Base-by-base conservation (phyloP, 805 yeast species). In the Hanseniaspora jakobsenii region DNA sequence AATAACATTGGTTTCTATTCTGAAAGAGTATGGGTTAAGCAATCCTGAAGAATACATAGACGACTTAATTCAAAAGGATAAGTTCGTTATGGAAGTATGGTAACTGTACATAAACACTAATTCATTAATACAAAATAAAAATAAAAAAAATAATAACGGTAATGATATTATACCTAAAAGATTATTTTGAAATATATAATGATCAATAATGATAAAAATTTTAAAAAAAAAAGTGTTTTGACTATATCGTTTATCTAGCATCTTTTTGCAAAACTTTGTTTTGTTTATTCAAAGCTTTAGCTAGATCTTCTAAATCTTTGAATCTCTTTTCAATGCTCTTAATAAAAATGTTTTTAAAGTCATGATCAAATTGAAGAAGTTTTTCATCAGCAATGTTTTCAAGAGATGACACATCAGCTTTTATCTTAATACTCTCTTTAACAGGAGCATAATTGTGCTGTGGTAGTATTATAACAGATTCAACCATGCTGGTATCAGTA, bases 51-150 rank as follows among this genome's bases (percentile, higher is more conserved):
- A 61, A n/a, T 73, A 66, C 53, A 57, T 82, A 32, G 51, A 71
- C 12, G 63, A 62, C 2, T 67, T 85, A 71, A 95, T 86, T 55
- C 70, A 67, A 48, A 55, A 58, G 13, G 74, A 78, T 6, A 66
- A 82, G 51, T 87, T 84, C 55, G 64, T 83, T 36, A 95, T 87
- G 61, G 96, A 87, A 56, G 83, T 94, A 0, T 87, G 95, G 95
- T 87, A 56, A 59, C 24, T 13, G 2, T 12, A n/a, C n/a, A 27
- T 7, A 35, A 16, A 31, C 9, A n/a, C 5, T 31, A 17, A 9
- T 28, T 35, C 34, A 10, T 28, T 41, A 47, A 30, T 44, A 50
- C 24, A 52, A 45, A 27, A 47, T 52, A 46, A 62, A 70, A 48
- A 24, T 6, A 24, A 10, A 24, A 24, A 24, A 10, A 24, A 6